Evolutionary conservation across 805 yeast species (phyloP), one percentile per base, ranked within the genome.

Genomic region (Candida nonsorbophila): DNA sequence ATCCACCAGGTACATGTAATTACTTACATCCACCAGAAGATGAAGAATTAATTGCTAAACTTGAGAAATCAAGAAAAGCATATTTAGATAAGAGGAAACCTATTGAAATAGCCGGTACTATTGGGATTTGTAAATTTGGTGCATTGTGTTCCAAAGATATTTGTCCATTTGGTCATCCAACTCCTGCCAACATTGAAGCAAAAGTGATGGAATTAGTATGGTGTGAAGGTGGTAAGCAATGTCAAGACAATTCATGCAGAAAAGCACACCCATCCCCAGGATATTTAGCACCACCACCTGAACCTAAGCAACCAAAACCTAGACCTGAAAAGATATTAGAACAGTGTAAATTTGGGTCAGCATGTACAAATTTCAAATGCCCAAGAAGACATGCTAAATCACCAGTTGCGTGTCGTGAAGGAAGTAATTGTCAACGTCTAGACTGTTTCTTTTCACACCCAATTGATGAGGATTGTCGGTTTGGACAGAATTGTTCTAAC

Each of bases 81-180:
- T 70, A 51, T 30, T 37, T 62, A 38, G 70, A 69, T 38, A 65
- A 68, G 40, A 66, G 56, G 41, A 48, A 45, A 32, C 17, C 23
- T 12, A 48, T 62, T 14, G 65, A 60, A 40, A 52, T 65, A 21
- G 25, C 44, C 15, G 43, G 38, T 24, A 79, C 80, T 32, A 68
- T 74, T 34, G 71, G 73, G 3, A 47, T 80, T 20, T 87, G 96
- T 63, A 83, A 82, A 51, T 87, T 74, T 55, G 92, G 90, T 27
- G 64, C 69, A 14, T 54, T 74, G 22, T 87, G 96, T 57, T 66
- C 84, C 14, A 84, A 83, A 47, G 85, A 77, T 37, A 58, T 74
- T 38, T 87, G 96, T 62, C 85, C 87, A 16, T 85, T 79, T 61
- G 95, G 87, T 15, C 96, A 87, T 51, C 95, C 97, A 25, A 84